Conservation (phyloP, 2,329 filamentous ascomycete species). For the Pyricularia grisea region DNA sequence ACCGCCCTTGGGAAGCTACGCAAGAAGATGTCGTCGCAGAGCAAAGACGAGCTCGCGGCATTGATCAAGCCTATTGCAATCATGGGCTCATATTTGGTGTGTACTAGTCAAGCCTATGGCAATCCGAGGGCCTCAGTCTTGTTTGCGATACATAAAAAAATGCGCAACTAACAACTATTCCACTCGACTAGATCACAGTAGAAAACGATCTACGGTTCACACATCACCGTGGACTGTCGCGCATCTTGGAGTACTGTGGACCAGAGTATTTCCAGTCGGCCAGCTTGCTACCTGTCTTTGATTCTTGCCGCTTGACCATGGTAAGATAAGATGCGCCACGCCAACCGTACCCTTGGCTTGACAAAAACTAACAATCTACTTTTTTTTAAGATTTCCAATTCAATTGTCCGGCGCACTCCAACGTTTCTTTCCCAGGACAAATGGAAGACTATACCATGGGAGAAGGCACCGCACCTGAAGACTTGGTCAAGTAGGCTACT, state of each 20-base stretch:
- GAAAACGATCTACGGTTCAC: slow-evolving; percentile 16
- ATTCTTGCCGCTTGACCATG: slow-evolving; percentile 15
- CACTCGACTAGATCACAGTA: slow-evolving; percentile 11
- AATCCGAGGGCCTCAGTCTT: not conserved
- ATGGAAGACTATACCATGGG: slow-evolving; percentile 16
- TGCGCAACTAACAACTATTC: not conserved
- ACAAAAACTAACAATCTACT: not conserved
- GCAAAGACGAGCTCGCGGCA: slow-evolving; percentile 8
- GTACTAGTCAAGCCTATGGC: not conserved
- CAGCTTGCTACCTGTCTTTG: slow-evolving; percentile 14
- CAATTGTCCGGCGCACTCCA: slow-evolving; percentile 13
- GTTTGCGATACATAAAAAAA: not conserved
- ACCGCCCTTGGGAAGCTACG: slow-evolving; percentile 8
- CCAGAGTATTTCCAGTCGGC: slow-evolving; percentile 15
- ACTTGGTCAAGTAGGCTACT: slow-evolving; percentile 12
- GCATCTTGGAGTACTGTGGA: slow-evolving; percentile 16
- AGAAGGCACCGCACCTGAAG: slow-evolving; percentile 9
- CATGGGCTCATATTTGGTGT: slow-evolving; percentile 12
- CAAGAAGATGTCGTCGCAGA: slow-evolving; percentile 4
- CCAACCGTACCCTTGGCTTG: not conserved
- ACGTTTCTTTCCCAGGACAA: slow-evolving; percentile 13
- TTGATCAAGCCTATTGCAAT: slow-evolving; percentile 13
- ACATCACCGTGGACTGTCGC: slow-evolving; percentile 16
- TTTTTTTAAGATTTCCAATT: slow-evolving; percentile 12
- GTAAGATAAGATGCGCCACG: slow-evolving; percentile 2